Evolutionary conservation across 768 basidiomycete species (phyloP).

Genomic region (Panellus pusillus): DNA sequence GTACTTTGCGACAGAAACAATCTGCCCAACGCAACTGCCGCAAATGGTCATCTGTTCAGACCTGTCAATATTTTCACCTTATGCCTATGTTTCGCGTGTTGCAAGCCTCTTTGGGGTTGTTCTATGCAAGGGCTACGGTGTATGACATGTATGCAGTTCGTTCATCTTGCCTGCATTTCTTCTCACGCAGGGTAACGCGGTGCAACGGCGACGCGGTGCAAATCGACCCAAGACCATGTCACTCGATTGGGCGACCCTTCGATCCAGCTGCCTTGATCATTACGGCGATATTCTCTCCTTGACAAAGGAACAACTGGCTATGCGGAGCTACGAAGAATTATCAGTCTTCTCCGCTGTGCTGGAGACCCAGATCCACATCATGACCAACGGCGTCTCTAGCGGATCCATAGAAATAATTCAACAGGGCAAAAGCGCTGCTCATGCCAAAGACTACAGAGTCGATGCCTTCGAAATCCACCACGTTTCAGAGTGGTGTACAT

Average conservation of each 20-base stretch:
- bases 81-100: conserved; percentile 68
- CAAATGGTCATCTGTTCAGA: conserved; percentile 52
- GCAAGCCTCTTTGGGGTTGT: conserved; percentile 72
- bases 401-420: conserved; percentile 62
- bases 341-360: conserved; percentile 59
- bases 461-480: conserved; percentile 65
- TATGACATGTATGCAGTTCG: conserved; percentile 56
- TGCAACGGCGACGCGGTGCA: conserved; percentile 38
- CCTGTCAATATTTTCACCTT: conserved; percentile 70
- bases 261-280: conserved; percentile 54
- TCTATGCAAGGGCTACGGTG: conserved; percentile 66
- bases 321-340: conserved; percentile 67
- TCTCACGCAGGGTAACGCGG: conserved; percentile 26
- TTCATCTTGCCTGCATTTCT: conserved; percentile 53
- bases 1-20: conserved; percentile 35
- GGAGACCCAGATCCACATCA: conserved; percentile 66
- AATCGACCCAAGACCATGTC: conserved; percentile 48
- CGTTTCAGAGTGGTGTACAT: conserved; percentile 49
- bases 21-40: conserved; percentile 20
- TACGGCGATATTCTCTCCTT: conserved; percentile 47
- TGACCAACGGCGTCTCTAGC: conserved; percentile 63
- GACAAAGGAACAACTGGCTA: conserved; percentile 44
- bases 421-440: conserved; percentile 28
- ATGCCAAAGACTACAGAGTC: conserved; percentile 33
- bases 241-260: conserved; percentile 53